phyloP scores from a whole-genome alignment of 148 eudicot species.

The Spergularia bocconei region DNA sequence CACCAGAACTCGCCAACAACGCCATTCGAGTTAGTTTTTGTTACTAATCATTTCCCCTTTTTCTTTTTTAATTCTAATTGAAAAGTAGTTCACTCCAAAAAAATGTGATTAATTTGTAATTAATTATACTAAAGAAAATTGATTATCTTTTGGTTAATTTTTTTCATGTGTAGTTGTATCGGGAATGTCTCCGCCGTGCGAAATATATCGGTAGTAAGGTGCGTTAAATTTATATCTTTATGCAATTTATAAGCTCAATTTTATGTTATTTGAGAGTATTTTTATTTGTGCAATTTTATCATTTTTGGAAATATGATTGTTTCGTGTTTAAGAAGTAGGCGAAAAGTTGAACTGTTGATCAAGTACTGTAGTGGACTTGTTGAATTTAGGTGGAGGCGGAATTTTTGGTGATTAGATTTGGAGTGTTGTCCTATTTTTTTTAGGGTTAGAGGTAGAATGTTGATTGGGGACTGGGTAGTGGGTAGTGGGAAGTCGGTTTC shows the following conservation, averaged over 20 bases:
- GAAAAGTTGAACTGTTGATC: no score
- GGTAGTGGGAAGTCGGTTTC: not conserved
- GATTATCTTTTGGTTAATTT: not conserved
- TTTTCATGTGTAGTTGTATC: conserved; percentile 50
- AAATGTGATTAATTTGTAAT: not conserved
- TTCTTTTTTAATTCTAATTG: not conserved
- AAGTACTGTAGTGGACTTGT: no score
- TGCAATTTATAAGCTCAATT: not conserved
- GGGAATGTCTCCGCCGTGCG: conserved; percentile 84
- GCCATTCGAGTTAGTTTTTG: conserved; percentile 54
- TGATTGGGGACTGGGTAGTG: not conserved
- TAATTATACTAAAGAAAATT: not conserved
- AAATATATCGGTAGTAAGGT: conserved; percentile 69
- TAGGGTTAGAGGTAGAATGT: no score
- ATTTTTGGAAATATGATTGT: no score
- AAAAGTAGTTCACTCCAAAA: no score
- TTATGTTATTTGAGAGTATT: not conserved
- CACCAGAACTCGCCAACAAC: conserved; percentile 83
- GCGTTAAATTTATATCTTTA: conserved; percentile 1
- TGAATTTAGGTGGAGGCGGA: no score
- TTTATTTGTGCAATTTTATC: not conserved
- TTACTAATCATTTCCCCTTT: not conserved
- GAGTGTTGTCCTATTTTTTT: no score
- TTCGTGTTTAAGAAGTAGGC: no score
- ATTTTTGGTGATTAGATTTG: no score